Evolutionary conservation across 2,329 filamentous ascomycete genomes (phyloP), one percentile per base, ranked within the genome.

Genomic region (Calonectria pseudoreteaudii): DNA sequence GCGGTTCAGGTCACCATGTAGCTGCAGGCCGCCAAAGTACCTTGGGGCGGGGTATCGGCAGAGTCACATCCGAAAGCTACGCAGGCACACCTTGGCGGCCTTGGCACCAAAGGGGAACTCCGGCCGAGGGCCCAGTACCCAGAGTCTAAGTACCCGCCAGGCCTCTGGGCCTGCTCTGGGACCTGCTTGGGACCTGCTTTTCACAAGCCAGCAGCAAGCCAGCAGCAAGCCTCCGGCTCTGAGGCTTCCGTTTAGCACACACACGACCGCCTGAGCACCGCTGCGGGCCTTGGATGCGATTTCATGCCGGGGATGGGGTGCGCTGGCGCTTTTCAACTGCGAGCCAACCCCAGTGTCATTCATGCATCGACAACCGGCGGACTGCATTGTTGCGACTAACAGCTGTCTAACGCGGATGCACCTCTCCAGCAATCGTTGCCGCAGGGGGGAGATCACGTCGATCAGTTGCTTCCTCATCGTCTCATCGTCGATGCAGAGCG

Each of bases 121-220:
- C 50, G 50, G 50, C 26, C 36, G 47, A 66, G 34, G 14, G 14
- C 49, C 30, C 36, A 41, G 31, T 58, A 68, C 66, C 23, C 41
- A 20, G 34, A 20, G 10, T 26, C 34, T 18, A 56, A 28, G 66
- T 68, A 68, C 66, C 64, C 30, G 44, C 70, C 53, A 62, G 52
- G 41, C 9, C 16, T 26, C 20, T 30, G 34, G 36, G 62, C 68
- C 49, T 71, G 50, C 34, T 50, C 49, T 50, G 47, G 38, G 36
- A 38, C 36, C 38, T 41, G 38, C 38, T n/a, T 30, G 23, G 38
- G 28, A 69, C 68, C 44, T 65, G 34, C 28, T 53, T 64, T 36
- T 53, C 50, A 47, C 41, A 49, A 80, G 69, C 71, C 73, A 76
- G 67, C 66, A 66, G 66, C 41, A 49, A 80, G 69, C 71, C 73